Evolutionary conservation across 2,329 filamentous ascomycete genomes (phyloP).

Genomic region (Fusarium mexicanum): DNA sequence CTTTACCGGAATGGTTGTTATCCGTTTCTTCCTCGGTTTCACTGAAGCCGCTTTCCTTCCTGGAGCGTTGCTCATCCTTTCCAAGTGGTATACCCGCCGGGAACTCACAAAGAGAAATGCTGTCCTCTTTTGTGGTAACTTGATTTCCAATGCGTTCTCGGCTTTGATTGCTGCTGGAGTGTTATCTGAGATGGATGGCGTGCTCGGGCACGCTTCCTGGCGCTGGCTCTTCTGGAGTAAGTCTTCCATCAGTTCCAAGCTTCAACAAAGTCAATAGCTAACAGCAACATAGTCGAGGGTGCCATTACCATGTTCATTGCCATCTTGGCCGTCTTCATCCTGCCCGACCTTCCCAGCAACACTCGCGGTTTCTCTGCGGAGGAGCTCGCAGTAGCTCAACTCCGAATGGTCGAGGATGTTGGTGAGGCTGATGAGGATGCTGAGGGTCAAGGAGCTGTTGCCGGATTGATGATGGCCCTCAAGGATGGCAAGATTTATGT

Average conservation of each 20-base stretch:
- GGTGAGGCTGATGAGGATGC: conserved; percentile 65
- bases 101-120: conserved; percentile 65
- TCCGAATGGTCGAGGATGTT: conserved; percentile 66
- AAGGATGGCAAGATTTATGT: conserved; percentile 72
- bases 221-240: conserved; percentile 66
- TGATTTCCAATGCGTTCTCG: conserved; percentile 69
- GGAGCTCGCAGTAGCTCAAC: conserved; percentile 64
- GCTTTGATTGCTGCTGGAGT: conserved; percentile 67
- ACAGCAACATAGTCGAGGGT: conserved; percentile 55
- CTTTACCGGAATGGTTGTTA: conserved; percentile 64
- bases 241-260: background rate
- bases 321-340: conserved; percentile 57
- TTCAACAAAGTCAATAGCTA: background rate
- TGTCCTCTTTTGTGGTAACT: conserved; percentile 67
- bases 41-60: conserved; percentile 73
- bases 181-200: conserved; percentile 65
- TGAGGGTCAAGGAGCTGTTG: conserved; percentile 58
- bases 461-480: conserved; percentile 66
- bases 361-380: conserved; percentile 67
- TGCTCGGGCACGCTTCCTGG: conserved; percentile 65
- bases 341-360: conserved; percentile 66
- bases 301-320: conserved; percentile 61
- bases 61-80: conserved; percentile 70
- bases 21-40: conserved; percentile 69
- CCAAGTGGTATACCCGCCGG: conserved; percentile 73